phyloP scores from a whole-genome alignment of 2,329 filamentous ascomycete species.

The Hypoxylon sp. region DNA sequence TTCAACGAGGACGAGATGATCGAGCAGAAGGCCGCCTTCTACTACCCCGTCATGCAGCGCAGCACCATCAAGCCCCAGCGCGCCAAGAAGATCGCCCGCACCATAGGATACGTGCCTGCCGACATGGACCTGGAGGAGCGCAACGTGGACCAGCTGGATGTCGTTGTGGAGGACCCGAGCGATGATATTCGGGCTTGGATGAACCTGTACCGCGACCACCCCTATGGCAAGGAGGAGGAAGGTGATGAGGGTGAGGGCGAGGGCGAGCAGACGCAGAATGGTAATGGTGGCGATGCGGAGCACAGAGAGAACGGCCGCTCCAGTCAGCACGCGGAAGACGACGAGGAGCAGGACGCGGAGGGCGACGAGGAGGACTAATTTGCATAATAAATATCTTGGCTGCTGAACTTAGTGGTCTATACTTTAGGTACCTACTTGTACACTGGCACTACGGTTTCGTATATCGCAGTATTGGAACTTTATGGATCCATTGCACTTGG shows the following conservation, averaged over 20 bases:
- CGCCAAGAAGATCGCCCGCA: constrained; percentile 73
- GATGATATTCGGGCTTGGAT: constrained; percentile 68
- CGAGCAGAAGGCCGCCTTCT: constrained; percentile 72
- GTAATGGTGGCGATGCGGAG: constrained; percentile 47
- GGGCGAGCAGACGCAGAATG: constrained; percentile 25
- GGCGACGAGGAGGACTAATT: constrained; percentile 62
- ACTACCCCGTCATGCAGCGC: constrained; percentile 78
- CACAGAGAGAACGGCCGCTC: constrained; percentile 45
- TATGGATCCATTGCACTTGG: not conserved
- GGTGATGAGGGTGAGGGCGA: constrained; percentile 50
- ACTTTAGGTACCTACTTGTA: not conserved
- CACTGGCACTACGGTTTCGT: constrained; percentile 2
- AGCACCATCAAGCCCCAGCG: constrained; percentile 74
- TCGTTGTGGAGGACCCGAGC: constrained; percentile 68
- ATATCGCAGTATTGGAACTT: not conserved
- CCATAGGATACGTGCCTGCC: constrained; percentile 57
- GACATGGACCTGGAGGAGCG: constrained; percentile 63
- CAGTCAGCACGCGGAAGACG: constrained; percentile 30
- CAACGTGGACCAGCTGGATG: constrained; percentile 69
- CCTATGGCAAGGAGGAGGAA: constrained; percentile 61
- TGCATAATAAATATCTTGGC: not conserved
- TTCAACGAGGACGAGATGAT: constrained; percentile 66
- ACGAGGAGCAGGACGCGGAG: constrained; percentile 60
- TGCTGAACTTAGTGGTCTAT: not conserved
- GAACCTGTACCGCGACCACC: constrained; percentile 66